Percentiles rank a stretch among this genome's conserved stretches.
These are phyloP conservation scores for Lophium mytilinum DNA, from an alignment of 495 filamentous ascomycete species.

Conservation along the genomic window DNA sequence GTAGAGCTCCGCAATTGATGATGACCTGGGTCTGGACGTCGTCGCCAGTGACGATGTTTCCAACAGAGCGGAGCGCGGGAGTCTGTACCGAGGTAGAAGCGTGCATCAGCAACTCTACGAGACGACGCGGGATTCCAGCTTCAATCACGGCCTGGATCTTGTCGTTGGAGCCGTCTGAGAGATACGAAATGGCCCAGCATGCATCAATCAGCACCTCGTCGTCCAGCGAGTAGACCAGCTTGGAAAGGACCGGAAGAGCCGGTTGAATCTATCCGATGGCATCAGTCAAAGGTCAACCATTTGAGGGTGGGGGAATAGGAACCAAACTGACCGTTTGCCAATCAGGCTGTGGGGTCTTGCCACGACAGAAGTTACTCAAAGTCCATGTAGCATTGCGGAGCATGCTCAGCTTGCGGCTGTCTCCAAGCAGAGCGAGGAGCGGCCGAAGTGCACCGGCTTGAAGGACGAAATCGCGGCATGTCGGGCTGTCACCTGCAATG, in stretches of 20 bases:
- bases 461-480: constrained; percentile 93
- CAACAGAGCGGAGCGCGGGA: constrained; percentile 91
- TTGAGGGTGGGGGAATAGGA: background rate
- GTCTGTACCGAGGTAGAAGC: constrained; percentile 99
- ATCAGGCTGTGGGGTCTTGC: constrained; percentile 97
- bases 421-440: constrained; percentile 78
- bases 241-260: constrained; percentile 91
- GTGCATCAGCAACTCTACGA: constrained; percentile 97
- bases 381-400: constrained; percentile 98
- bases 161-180: constrained; percentile 98
- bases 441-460: constrained; percentile 83
- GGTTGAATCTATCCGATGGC: constrained; percentile 67
- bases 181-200: constrained; percentile 99
- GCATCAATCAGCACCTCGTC: constrained; percentile 98
- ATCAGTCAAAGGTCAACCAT: constrained; percentile 14
- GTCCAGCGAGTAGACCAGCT: constrained; percentile 96
- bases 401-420: constrained; percentile 99
- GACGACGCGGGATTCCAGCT: constrained; percentile 90
- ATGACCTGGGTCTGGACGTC: constrained; percentile 99
- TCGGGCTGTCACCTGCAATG: constrained; percentile 97
- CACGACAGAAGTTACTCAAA: constrained; percentile 99
- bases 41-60: constrained; percentile 98
- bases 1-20: constrained; percentile 93
- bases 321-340: constrained; percentile 75
- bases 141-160: constrained; percentile 99